Evolutionary conservation across 2,329 filamentous ascomycete genomes (phyloP), one percentile per base, ranked within the genome.

Genomic region (Furcasterigmium sp.): DNA sequence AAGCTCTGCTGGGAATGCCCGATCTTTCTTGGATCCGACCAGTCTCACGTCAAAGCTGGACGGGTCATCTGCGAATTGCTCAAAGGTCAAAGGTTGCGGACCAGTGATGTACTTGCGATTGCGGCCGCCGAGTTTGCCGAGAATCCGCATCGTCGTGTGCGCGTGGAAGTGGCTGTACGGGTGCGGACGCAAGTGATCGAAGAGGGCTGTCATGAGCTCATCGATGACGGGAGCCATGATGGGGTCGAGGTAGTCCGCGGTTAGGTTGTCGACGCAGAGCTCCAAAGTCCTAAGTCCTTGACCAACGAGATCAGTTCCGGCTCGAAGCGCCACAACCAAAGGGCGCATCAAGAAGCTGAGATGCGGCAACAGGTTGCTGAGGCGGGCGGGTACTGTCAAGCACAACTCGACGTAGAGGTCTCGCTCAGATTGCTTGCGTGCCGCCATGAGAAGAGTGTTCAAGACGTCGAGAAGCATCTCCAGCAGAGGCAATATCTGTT

Each of bases 221-320:
- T 98, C 91, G 63, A 99, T 97, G 20, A 97, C 94, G 0, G 93
- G 94, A 3, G 91, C 89, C 91, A 98, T 98, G 56, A 99, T 97
- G 0, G 93, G 94, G 55, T 99, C 93, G 13, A 99, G 72, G 58
- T 98, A 99, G 57, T 98, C 93, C 0, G 93, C 91, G 0, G 94
- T 98, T 1, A 99, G 76, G 54, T 99, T 99, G 51, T 99, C 93
- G 15, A 99, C 93, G 56, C 93, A 99, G 2, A 99, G 78, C 58
- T 99, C 93, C 5, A 99, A 70, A 0, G 93, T 99, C 21, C 94
- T 76, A 7, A 99, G 72, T 0, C 93, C 93, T 62, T 98, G 94
- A 0, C 91, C 91, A 15, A 98, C 91, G 30, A 99, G 77, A 51
- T 99, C 93, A 2, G 87, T 91, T 13, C 91, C 91, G 15, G 91